A percentile compares a stretch with the other conserved stretches of the same genome.
These are phyloP conservation scores for Persicaria maculosa DNA, from an alignment of 148 eudicot species.

Conservation along the genomic window DNA sequence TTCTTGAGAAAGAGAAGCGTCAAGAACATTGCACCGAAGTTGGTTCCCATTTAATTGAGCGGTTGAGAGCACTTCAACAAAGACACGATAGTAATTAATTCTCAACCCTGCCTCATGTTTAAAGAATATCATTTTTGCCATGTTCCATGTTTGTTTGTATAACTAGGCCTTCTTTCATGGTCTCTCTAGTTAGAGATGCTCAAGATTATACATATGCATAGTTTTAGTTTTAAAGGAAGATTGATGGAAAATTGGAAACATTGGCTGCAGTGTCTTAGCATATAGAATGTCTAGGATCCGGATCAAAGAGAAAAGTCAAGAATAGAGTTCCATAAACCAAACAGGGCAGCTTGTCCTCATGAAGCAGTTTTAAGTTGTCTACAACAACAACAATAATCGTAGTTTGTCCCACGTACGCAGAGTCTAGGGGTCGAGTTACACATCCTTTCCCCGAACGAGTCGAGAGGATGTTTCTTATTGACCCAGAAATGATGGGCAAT, in stretches of 20 bases:
- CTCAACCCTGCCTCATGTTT: constrained; percentile 7
- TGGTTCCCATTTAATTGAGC: constrained; percentile 76
- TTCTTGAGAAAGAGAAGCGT: constrained; percentile 83
- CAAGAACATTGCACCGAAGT: constrained; percentile 83
- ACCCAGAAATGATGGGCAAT: too few relatives aligned
- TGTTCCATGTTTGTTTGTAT: not conserved
- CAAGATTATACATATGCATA: too few relatives aligned
- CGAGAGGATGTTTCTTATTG: too few relatives aligned
- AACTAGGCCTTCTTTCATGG: not conserved
- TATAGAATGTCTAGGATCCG: too few relatives aligned
- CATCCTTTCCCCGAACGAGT: too few relatives aligned
- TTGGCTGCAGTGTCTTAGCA: too few relatives aligned
- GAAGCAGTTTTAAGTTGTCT: too few relatives aligned
- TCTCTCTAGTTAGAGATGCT: not conserved
- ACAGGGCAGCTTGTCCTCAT: not conserved
- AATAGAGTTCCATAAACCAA: not conserved
- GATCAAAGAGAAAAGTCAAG: not conserved
- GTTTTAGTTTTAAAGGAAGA: too few relatives aligned
- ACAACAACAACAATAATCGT: too few relatives aligned
- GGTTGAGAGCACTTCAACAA: constrained; percentile 61
- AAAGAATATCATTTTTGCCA: not conserved
- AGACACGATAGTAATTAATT: constrained; percentile 68
- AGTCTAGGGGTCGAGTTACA: too few relatives aligned
- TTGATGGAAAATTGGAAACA: too few relatives aligned
- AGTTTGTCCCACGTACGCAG: too few relatives aligned